Evolutionary conservation across 129 eudicot species (phyloP), one percentile per base, ranked within the genome.

Genomic region (Lonicera japonica): DNA sequence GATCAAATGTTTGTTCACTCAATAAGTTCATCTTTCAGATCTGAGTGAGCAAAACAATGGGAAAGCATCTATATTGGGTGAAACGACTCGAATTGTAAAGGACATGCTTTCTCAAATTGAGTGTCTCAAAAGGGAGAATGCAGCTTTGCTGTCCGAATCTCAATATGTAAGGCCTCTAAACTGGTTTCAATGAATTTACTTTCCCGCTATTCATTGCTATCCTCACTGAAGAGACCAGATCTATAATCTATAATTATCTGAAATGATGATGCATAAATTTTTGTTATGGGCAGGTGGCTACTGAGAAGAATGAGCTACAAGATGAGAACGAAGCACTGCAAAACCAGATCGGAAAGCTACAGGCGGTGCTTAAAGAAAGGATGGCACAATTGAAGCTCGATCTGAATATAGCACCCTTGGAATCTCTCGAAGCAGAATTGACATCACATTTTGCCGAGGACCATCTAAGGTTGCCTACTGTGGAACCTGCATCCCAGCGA

Each of bases 261-360:
- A 58, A 7, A 11, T 13, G 40, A 54, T 60, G 38, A 47, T 64
- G 43, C 38, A 43, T 9, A 40, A 54, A 13, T 21, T 63, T 61
- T 20, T 6, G 17, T 60, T 12, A 25, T 61, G 40, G n/a, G 48
- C 74, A 89, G 97, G 83, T 89, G 54, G 70, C 79, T 5, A 65
- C 61, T 16, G 97, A 89, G 74, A 82, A 73, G 58, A 80, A 85
- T 47, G 97, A 86, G 72, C 82, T 89, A 23, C 68, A 78, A 66
- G 95, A 83, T 19, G 97, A 89, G 60, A 76, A 81, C 23, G 54
- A 62, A 51, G 73, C 75, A 25, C 66, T 89, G 60, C 84, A 83
- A 64, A 74, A 69, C 21, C 86, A 81, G 62, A 80, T 89, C 13
- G 51, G 25, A 29, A 76, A 80, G 48, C 79, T 89, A 67, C 77